Evolutionary conservation across 1,284 basidiomycete genomes (phyloP).

Genomic region (Tilletia setariae): DNA sequence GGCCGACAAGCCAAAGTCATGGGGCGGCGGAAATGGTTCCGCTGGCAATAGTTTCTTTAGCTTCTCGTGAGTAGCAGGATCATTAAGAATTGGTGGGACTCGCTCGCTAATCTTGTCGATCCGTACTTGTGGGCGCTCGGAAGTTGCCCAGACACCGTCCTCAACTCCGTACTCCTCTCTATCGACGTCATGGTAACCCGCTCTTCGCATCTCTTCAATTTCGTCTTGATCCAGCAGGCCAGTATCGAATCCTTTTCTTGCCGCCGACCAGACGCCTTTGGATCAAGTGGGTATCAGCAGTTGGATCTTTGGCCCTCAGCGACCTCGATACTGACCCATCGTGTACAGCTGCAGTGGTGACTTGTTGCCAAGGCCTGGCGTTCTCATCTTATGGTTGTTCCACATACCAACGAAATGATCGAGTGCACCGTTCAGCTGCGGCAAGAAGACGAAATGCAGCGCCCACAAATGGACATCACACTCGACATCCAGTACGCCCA

Average conservation of each 20-base stretch:
- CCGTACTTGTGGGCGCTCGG: not conserved
- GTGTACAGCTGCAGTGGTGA: not conserved
- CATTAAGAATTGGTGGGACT: not conserved
- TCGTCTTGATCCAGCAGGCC: not conserved
- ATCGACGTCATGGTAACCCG: not conserved
- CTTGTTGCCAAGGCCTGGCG: not conserved
- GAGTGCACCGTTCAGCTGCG: constrained; percentile 8
- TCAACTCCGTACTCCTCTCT: constrained; percentile 1
- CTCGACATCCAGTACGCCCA: not conserved
- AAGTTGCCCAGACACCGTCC: not conserved
- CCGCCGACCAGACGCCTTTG: not conserved
- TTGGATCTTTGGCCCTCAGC: no score
- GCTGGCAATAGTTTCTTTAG: not conserved
- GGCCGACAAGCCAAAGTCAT: not conserved
- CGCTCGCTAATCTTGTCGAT: constrained; percentile 11
- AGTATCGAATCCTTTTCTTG: not conserved
- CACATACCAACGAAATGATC: constrained; percentile 10
- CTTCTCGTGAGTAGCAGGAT: not conserved
- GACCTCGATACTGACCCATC: constrained; percentile 1
- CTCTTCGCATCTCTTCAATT: not conserved
- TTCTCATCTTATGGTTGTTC: constrained; percentile 11
- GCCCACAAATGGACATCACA: constrained; percentile 8
- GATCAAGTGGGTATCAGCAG: not conserved
- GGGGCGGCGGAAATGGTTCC: not conserved
- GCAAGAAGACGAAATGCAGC: constrained; percentile 6